Evolutionary conservation across 306 rosid genomes (phyloP).

Genomic region (Medicago truncatula): DNA sequence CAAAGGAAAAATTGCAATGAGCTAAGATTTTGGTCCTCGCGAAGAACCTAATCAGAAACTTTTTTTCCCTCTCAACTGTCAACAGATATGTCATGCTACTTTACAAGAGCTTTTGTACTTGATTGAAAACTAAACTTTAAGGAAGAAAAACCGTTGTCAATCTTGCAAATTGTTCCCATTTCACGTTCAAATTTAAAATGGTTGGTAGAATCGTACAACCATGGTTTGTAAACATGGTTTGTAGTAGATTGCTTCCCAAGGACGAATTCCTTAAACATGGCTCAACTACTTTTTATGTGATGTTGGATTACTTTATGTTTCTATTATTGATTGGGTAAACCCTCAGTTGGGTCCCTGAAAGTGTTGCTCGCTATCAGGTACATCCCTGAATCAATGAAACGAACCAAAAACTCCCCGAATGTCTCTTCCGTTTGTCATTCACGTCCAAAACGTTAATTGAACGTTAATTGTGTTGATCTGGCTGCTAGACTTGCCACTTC

Average conservation of each 20-base stretch:
- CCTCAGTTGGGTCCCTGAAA: too few relatives aligned
- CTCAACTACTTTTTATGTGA: constrained; percentile 24
- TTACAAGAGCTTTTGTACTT: constrained; percentile 29
- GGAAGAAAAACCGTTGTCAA: constrained; percentile 38
- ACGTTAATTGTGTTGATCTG: too few relatives aligned
- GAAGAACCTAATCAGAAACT: background rate
- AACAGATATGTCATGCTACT: constrained; percentile 44
- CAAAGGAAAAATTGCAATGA: background rate
- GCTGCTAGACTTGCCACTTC: too few relatives aligned
- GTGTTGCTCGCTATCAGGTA: too few relatives aligned
- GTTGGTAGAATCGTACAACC: background rate
- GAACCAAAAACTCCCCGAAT: too few relatives aligned
- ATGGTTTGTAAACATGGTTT: background rate
- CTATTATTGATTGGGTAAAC: too few relatives aligned
- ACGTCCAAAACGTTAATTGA: too few relatives aligned
- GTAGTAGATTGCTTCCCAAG: background rate
- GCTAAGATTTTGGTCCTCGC: background rate
- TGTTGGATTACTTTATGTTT: too few relatives aligned
- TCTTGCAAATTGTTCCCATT: constrained; percentile 14
- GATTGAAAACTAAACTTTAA: constrained; percentile 13
- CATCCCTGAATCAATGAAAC: too few relatives aligned
- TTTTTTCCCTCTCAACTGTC: constrained; percentile 27
- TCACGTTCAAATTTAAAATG: constrained; percentile 39
- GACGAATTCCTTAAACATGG: constrained; percentile 13
- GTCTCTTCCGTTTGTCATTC: too few relatives aligned